Base-by-base conservation (phyloP, 345 rosid genomes). In the Populus davidiana region DNA sequence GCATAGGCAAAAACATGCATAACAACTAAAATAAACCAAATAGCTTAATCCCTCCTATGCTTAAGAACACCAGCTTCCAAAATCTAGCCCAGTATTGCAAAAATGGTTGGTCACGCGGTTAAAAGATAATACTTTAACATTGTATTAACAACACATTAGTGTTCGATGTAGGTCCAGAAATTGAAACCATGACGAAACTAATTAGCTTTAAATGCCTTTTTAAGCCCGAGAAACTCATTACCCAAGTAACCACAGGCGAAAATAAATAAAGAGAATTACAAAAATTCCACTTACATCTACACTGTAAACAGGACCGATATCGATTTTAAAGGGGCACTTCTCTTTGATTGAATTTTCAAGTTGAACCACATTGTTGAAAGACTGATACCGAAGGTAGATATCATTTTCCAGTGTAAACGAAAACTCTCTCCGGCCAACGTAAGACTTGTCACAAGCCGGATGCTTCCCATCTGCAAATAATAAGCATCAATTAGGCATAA, bases 351-450 rank as follows among this genome's bases (percentile, higher is more conserved):
- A 75, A 39, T 71, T 85, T 77, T 95, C 96, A 82, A 95, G 69
- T 33, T 90, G 91, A 2, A 87, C 78, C 38, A 73, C 88, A 67
- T 78, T 86, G 80, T 88, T 86, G 85, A 92, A 92, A 44, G 96
- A 92, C 89, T 81, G 91, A 75, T 88, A 95, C 38, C 99, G 89
- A 77, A 91, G 61, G 78, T 89, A 90, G 78, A 88, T 86, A 82
- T 95, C 94, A 80, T 89, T 87, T 25, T 89, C 94, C 44, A 95
- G 87, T 1, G 98, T 95, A 83, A 90, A 93, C 3, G 99, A 92
- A 79, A 95, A 91, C 69, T 95, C 99, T 81, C 98, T 91, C 70
- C 96, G 81, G 64, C 89, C 89, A 70, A 90, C 78, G 85, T 89
- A 93, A 68, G 86, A 89, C 31, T 79, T 86, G 77, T 95, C 96